Percentiles rank a stretch among this genome's conserved stretches.
Evolutionary conservation across 371 early-diverging fungal species (phyloP).

Genomic region (Lichtheimia hyalospora): DNA sequence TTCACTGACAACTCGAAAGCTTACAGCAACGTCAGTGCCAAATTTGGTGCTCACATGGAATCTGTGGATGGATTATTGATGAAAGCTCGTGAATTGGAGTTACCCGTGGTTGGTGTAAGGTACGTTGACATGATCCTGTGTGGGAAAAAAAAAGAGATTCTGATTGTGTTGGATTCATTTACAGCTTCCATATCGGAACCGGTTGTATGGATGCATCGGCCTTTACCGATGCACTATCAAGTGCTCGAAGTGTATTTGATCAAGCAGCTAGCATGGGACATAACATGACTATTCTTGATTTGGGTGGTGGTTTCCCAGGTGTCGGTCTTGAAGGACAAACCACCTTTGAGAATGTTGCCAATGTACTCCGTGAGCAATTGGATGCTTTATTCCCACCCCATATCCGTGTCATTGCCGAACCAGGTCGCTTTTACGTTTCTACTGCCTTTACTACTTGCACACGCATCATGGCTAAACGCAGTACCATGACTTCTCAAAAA

Average conservation of each 20-base stretch:
- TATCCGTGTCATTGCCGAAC: conserved; percentile 94
- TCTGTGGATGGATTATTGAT: conserved; percentile 66
- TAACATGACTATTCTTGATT: conserved; percentile 81
- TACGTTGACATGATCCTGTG: conserved; percentile 1
- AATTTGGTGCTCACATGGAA: conserved; percentile 92
- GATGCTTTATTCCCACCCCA: conserved; percentile 71
- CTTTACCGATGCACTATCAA: conserved; percentile 85
- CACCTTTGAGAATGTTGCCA: conserved; percentile 84
- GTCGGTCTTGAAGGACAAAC: conserved; percentile 68
- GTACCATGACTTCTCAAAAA: conserved; percentile 39
- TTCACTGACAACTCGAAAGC: conserved; percentile 93
- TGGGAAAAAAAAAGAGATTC: background rate
- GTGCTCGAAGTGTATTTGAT: conserved; percentile 88
- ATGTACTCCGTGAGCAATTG: conserved; percentile 74
- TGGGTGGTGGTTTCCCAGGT: conserved; percentile 98
- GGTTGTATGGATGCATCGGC: conserved; percentile 89
- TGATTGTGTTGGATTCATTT: background rate
- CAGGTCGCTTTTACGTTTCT: conserved; percentile 95
- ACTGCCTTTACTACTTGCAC: conserved; percentile 91
- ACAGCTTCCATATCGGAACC: conserved; percentile 91
- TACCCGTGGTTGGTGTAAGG: conserved; percentile 88
- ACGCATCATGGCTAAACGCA: conserved; percentile 87
- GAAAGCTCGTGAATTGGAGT: conserved; percentile 73
- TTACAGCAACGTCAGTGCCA: conserved; percentile 88
- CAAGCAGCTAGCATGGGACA: conserved; percentile 78